Evolutionary conservation across 495 filamentous ascomycete species (phyloP).

Genomic region (Lasiosphaeris hirsuta): DNA sequence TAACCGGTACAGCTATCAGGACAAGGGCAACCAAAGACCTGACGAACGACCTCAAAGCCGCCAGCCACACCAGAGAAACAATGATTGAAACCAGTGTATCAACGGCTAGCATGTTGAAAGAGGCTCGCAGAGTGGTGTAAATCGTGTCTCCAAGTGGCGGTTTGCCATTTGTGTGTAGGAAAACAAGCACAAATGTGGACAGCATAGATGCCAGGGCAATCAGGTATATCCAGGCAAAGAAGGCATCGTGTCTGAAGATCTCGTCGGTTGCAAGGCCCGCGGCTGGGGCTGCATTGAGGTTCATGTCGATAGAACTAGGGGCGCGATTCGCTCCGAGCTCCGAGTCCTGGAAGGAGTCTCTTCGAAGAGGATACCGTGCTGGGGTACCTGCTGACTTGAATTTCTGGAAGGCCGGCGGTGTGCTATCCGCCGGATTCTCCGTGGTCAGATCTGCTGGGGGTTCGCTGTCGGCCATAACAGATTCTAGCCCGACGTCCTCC

Average conservation of each 20-base stretch:
- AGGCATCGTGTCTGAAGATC: constrained; percentile 67
- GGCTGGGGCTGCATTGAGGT: constrained; percentile 16
- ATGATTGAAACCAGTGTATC: constrained; percentile 88
- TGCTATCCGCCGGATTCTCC: constrained; percentile 54
- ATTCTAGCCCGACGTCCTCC: constrained; percentile 85
- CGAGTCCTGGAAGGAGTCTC: constrained; percentile 25
- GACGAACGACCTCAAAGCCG: constrained; percentile 79
- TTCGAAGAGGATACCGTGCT: constrained; percentile 22
- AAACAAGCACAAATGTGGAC: constrained; percentile 82
- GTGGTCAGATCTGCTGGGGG: constrained; percentile 58
- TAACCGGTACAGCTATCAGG: constrained; percentile 76
- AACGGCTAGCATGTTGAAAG: constrained; percentile 82
- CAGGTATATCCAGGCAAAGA: constrained; percentile 89
- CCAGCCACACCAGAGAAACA: constrained; percentile 87
- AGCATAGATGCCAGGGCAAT: constrained; percentile 80
- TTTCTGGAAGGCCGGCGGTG: constrained; percentile 82
- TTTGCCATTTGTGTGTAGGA: constrained; percentile 73
- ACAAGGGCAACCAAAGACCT: constrained; percentile 74
- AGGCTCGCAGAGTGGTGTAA: constrained; percentile 81
- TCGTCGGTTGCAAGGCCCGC: constrained; percentile 36
- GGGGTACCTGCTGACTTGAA: constrained; percentile 50
- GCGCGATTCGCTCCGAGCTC: constrained; percentile 25
- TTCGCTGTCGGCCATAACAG: constrained; percentile 53
- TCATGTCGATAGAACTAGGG: constrained; percentile 21
- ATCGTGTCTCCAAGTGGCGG: constrained; percentile 75